Percentiles rank a stretch among this genome's conserved stretches.
These are phyloP conservation scores for Globisporangium sylvaticum DNA, from an alignment of 352 stramenopile genomes.

Conservation along the genomic window DNA sequence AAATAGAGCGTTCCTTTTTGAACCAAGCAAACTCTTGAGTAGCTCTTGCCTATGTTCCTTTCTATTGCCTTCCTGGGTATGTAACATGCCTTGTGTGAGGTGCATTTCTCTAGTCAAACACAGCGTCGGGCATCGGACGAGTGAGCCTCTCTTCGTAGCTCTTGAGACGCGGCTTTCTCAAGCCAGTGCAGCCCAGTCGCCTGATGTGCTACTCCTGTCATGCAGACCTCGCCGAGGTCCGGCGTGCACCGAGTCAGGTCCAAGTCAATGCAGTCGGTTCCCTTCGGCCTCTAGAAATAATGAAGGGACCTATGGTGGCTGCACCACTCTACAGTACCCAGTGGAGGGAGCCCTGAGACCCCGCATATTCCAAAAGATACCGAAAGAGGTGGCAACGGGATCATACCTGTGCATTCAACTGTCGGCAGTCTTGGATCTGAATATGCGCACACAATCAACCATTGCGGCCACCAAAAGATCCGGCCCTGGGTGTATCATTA, in stretches of 20 bases:
- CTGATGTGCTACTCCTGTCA: not conserved
- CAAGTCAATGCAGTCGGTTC: not conserved
- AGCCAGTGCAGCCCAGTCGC: not conserved
- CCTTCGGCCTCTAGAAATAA: not conserved
- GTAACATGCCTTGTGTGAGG: not conserved
- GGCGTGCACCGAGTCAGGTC: not conserved
- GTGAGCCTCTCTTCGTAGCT: not conserved
- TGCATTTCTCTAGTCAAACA: not conserved
- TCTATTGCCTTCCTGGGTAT: not conserved
- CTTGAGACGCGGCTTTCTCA: not conserved
- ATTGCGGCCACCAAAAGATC: not conserved
- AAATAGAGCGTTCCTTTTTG: constrained; percentile 2
- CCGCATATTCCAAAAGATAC: too few relatives aligned
- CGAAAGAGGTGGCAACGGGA: too few relatives aligned
- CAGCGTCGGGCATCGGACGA: not conserved
- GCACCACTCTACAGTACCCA: not conserved
- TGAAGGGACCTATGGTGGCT: not conserved
- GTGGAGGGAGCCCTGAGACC: not conserved
- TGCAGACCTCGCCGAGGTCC: not conserved
- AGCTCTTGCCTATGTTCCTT: not conserved
- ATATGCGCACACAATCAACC: not conserved
- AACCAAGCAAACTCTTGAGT: not conserved
- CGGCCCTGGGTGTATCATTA: not conserved
- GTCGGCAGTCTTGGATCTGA: not conserved
- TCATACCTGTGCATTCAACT: not conserved